Evolutionary conservation across 345 rosid genomes (phyloP), one percentile per base, ranked within the genome.

Genomic region (Hirschfeldia incana): DNA sequence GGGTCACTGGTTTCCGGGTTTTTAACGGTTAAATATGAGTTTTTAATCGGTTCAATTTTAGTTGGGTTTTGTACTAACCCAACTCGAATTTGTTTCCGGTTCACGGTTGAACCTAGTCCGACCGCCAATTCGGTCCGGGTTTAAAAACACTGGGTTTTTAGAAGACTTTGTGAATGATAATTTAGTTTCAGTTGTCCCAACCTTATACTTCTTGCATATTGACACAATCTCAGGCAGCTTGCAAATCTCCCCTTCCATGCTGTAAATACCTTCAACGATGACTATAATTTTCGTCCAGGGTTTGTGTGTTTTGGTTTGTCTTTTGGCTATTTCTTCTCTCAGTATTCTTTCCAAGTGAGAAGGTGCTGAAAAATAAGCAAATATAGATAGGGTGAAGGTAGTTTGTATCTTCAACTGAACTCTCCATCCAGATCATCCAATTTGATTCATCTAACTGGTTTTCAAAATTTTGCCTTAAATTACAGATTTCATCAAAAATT

Each of bases 241-340:
- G 85, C 98, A 91, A 58, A 95, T 81, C 62, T 93, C 94, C 33
- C 98, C 98, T 84, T 95, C 98, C 98, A 95, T 95, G 76, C 98
- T 93, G 79, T 93, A 95, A 67, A 91, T 93, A 29, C 99, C 99
- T 83, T 95, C 98, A 6, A 93, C 89, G 2, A 95, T 76, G 37
- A 93, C 94, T 11, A 95, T 83, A 34, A 93, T 95, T 88, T 95
- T 91, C 87, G 90, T 95, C 98, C 99, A 95, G 0, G 98, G 97
- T 76, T 96, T 86, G 75, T 88, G 99, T 3, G 97, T 93, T 85
- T 92, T 89, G 1, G 98, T 97, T 76, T 91, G 97, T 62, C 99
- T 97, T 29, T 88, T 94, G 2, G 93, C 98, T 58, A 95, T 95
- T 82, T 95, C 97, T 77, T 93, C 98, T 80, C 92, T 90, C 84